Evolutionary conservation across 2,329 filamentous ascomycete species (phyloP).

Genomic region (Trichoderma arundinaceum): DNA sequence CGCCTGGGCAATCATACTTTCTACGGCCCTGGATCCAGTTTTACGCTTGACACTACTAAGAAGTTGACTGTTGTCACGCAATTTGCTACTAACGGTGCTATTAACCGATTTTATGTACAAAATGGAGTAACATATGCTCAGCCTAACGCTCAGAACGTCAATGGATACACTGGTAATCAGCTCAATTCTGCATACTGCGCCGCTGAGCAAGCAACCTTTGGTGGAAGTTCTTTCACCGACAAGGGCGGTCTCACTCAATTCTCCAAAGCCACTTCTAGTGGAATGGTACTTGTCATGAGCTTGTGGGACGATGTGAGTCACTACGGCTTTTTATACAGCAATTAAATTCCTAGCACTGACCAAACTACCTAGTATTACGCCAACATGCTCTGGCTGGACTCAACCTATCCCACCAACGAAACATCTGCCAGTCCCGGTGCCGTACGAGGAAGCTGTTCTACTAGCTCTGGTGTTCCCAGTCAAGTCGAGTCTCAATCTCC

Average conservation of each 20-base stretch:
- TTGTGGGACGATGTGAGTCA: conserved; percentile 63
- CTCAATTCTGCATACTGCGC: conserved; percentile 65
- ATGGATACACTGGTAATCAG: conserved; percentile 49
- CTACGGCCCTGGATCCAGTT: conserved; percentile 61
- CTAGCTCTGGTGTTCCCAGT: conserved; percentile 56
- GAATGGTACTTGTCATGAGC: conserved; percentile 57
- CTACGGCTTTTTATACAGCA: neutral
- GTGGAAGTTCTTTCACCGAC: conserved; percentile 57
- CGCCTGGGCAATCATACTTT: conserved; percentile 68
- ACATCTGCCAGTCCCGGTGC: conserved; percentile 50
- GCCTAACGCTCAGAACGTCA: conserved; percentile 54
- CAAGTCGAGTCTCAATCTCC: conserved; percentile 55
- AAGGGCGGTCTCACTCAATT: conserved; percentile 65
- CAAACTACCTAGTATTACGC: conserved; percentile 53
- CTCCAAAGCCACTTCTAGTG: conserved; percentile 50
- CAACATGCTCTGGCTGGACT: conserved; percentile 79
- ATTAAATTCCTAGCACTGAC: neutral
- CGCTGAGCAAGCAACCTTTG: conserved; percentile 63
- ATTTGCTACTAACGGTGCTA: conserved; percentile 61
- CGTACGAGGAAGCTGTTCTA: conserved; percentile 60
- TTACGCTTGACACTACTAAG: conserved; percentile 63
- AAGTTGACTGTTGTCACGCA: conserved; percentile 71
- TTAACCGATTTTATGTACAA: conserved; percentile 70
- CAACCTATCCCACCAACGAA: conserved; percentile 61
- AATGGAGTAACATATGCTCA: conserved; percentile 58